Evolutionary conservation across 2,329 filamentous ascomycete genomes (phyloP).

Genomic region (Calonectria pseudoreteaudii): DNA sequence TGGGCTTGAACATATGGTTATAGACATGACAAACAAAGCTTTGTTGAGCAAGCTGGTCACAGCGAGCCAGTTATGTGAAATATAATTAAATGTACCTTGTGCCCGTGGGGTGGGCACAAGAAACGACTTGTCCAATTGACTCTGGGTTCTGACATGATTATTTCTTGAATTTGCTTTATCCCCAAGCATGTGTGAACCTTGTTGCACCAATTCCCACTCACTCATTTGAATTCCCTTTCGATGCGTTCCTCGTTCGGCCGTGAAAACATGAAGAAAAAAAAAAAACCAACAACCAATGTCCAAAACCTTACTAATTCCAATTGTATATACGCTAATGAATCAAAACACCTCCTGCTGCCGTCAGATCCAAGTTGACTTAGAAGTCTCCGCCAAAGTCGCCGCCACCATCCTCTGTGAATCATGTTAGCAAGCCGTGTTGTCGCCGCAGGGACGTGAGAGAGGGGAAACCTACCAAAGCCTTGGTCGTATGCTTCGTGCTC

Average conservation of each 20-base stretch:
- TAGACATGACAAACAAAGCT: background rate
- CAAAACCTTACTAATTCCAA: constrained; percentile 4
- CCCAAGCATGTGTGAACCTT: background rate
- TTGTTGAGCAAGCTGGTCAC: background rate
- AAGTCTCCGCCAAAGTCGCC: constrained; percentile 42
- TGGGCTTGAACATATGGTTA: background rate
- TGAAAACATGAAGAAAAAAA: constrained; percentile 17
- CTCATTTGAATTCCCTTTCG: background rate
- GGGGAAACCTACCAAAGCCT: constrained; percentile 52
- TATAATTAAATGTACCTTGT: constrained; percentile 1
- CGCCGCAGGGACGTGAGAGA: background rate
- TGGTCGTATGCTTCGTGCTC: constrained; percentile 65
- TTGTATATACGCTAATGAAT: constrained; percentile 21
- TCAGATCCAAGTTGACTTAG: constrained; percentile 16
- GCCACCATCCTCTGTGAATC: constrained; percentile 46
- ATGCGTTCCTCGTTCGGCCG: constrained; percentile 13
- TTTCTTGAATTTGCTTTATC: background rate
- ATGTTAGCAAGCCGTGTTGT: constrained; percentile 28
- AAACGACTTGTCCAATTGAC: background rate
- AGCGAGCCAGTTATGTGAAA: background rate
- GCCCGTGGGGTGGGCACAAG: background rate
- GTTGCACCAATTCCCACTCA: background rate
- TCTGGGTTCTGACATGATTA: background rate
- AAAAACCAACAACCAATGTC: no score
- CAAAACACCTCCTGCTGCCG: background rate